Percentiles rank a stretch among this genome's conserved stretches.
Evolutionary conservation across 2,329 filamentous ascomycete genomes (phyloP).

Genomic region (Paecilomyces sp.): DNA sequence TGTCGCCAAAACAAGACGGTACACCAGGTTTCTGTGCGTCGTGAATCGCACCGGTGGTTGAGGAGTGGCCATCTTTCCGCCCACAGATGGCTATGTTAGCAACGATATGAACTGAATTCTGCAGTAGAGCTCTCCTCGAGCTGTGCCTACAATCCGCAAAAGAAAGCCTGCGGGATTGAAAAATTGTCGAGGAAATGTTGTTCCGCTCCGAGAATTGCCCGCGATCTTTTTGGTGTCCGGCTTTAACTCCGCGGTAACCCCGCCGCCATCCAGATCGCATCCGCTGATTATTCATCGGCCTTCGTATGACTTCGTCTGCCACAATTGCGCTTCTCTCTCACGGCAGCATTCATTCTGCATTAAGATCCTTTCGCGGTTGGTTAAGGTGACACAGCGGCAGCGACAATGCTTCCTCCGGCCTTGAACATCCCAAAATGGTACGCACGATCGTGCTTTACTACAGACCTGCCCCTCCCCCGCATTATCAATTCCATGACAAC

Average conservation of each 20-base stretch:
- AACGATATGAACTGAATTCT: background rate
- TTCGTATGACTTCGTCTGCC: background rate
- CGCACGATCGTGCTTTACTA: background rate
- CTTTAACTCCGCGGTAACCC: background rate
- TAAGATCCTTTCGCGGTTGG: background rate
- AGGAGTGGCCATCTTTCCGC: slow-evolving; percentile 32
- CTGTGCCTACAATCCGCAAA: background rate
- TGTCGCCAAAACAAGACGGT: slow-evolving; percentile 81
- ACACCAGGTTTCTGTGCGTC: slow-evolving; percentile 72
- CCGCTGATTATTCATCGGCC: background rate
- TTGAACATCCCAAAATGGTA: slow-evolving; percentile 43
- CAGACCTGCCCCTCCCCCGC: slow-evolving; percentile 12
- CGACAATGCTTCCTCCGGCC: slow-evolving; percentile 28
- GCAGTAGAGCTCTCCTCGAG: background rate
- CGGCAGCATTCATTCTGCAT: background rate
- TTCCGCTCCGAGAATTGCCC: slow-evolving; percentile 15
- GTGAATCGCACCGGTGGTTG: slow-evolving; percentile 64
- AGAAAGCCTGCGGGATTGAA: slow-evolving; percentile 13
- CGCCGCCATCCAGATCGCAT: background rate
- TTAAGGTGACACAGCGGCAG: background rate
- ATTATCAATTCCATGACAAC: background rate
- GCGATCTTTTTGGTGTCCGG: background rate
- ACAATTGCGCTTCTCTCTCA: background rate
- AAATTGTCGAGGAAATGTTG: slow-evolving; percentile 21
- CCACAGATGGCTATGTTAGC: background rate